These are phyloP conservation scores for Passalora sequoiae DNA, from an alignment of 2,329 filamentous ascomycete species.

Conservation along the genomic window DNA sequence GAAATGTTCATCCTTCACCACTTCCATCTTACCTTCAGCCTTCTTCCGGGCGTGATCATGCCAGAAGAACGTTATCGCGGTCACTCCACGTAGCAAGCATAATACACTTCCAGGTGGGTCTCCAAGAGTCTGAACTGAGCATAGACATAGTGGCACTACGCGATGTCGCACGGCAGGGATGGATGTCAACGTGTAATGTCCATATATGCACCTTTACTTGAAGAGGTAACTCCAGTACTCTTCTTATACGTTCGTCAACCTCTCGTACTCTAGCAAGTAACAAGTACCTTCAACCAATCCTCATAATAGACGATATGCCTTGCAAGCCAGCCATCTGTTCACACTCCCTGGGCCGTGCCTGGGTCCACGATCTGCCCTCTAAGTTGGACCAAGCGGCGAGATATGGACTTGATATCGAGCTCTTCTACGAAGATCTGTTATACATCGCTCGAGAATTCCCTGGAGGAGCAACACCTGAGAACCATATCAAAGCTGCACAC, in stretches of 20 bases:
- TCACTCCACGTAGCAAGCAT: conserved; percentile 2
- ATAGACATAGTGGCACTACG: conserved; percentile 9
- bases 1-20: conserved; percentile 11
- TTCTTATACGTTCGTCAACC: neutral
- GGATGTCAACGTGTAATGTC: neutral
- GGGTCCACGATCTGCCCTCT: conserved; percentile 60
- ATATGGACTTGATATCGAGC: conserved; percentile 67
- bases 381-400: conserved; percentile 65
- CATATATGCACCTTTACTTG: conserved; percentile 2
- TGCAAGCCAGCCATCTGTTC: conserved; percentile 65
- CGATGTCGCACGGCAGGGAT: conserved; percentile 11
- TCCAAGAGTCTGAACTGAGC: conserved; percentile 1
- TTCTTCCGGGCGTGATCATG: neutral
- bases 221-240: conserved; percentile 5
- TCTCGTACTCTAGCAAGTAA: neutral
- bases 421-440: conserved; percentile 72
- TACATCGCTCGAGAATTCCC: conserved; percentile 51
- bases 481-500: conserved; percentile 53
- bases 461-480: conserved; percentile 42
- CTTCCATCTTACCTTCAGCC: neutral
- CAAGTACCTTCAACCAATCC: neutral
- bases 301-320: conserved; percentile 35
- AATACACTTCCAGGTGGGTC: conserved; percentile 17
- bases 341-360: conserved; percentile 70
- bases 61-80: neutral